A percentile compares a stretch with the other conserved stretches of the same genome.
Conservation (phyloP, 768 basidiomycete species). For the Amanita rubescens region DNA sequence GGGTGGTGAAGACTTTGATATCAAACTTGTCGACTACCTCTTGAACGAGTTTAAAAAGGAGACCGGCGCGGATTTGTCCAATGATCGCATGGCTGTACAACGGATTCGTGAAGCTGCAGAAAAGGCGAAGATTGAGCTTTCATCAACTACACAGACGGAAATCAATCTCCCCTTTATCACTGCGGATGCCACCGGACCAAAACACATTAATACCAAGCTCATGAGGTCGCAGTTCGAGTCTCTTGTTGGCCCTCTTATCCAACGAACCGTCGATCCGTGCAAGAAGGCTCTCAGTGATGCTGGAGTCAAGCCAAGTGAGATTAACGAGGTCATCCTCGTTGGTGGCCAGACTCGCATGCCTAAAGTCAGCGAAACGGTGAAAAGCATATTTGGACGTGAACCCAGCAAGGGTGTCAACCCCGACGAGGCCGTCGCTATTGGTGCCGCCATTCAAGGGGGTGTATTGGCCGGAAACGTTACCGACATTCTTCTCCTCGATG, state of each 20-base stretch:
- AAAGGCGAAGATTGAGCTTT: conserved; percentile 98
- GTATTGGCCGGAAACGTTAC: conserved; percentile 95
- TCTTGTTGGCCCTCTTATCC: conserved; percentile 74
- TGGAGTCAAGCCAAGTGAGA: conserved; percentile 85
- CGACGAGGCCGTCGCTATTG: conserved; percentile 98
- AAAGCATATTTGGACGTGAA: conserved; percentile 89
- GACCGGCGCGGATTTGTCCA: conserved; percentile 67
- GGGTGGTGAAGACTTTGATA: conserved; percentile 94
- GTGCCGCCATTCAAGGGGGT: conserved; percentile 97
- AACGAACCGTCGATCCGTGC: conserved; percentile 91
- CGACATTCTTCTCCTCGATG: conserved; percentile 90
- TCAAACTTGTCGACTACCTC: conserved; percentile 79
- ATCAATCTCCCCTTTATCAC: conserved; percentile 98
- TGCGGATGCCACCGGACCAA: conserved; percentile 88
- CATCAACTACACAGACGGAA: conserved; percentile 91
- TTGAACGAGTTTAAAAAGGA: conserved; percentile 94
- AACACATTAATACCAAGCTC: conserved; percentile 93
- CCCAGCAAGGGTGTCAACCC: conserved; percentile 99
- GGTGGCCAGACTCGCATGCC: conserved; percentile 99
- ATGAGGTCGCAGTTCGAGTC: conserved; percentile 86
- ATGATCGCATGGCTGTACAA: conserved; percentile 95
- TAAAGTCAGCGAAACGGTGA: conserved; percentile 88
- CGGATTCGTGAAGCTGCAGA: conserved; percentile 99
- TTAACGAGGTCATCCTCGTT: conserved; percentile 95
- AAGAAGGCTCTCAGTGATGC: conserved; percentile 96